Evolutionary conservation across 1,284 basidiomycete genomes (phyloP), one percentile per base, ranked within the genome.

Genomic region (Moesziomyces sp.): DNA sequence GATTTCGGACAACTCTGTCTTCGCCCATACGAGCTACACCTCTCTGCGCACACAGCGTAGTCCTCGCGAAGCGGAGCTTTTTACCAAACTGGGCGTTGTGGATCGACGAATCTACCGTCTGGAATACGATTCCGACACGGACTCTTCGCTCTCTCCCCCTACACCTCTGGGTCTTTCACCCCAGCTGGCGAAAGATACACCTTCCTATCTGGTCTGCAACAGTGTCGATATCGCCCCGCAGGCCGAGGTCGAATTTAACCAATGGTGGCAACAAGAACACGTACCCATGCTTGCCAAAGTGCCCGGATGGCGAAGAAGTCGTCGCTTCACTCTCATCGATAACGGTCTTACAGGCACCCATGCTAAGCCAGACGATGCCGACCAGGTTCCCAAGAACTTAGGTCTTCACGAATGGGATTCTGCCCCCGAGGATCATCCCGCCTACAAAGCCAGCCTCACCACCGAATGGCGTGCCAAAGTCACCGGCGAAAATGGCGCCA

Each of bases 31-130:
- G 1, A 64, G 69, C 24, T 86, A 86, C 69, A 83, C 83, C 13
- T 45, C 51, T 14, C 74, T 86, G 30, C 69, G 85, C 19, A 68
- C 67, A 13, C 70, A 85, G 52, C 76, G 84, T 7, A 26, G 24
- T 82, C 79, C 62, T 9, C 72, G 85, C 19, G 85, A 86, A 64
- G 84, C 82, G 3, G 82, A 79, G 14, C 59, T 86, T 46, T 81
- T 86, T 26, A 63, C 64, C 0, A 67, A 83, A 3, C 59, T 86
- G 19, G 83, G 68, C 7, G 72, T 81, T 3, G 77, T 86, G 43
- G 85, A 86, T 61, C 74, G 85, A 24, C 40, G 85, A 3, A 85
- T 84, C 44, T 83, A 82, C 57, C 53, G 73, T 33, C 65, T 79
- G 8, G 60, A 83, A 28, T 78, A 76, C 35, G 79, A 84, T 42